A percentile compares a stretch with the other conserved stretches of the same genome.
Conservation (phyloP, 352 stramenopile genomes). For the Globisporangium cystogenes region DNA sequence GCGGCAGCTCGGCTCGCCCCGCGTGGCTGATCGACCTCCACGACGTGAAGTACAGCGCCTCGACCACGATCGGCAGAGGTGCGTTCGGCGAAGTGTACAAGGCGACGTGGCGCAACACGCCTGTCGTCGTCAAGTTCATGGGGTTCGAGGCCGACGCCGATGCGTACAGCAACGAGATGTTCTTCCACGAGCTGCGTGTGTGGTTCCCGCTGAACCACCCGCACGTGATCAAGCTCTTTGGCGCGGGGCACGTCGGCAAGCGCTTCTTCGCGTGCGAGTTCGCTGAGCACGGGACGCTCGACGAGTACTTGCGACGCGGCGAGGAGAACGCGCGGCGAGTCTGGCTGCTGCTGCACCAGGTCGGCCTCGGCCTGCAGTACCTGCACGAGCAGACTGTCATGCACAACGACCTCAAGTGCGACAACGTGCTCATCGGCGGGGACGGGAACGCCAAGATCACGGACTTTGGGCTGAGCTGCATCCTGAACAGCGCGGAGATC, state of each 20-base stretch:
- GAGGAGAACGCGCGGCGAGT: too few relatives aligned
- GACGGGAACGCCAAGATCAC: constrained; percentile 8
- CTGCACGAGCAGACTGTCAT: too few relatives aligned
- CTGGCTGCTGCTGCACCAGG: too few relatives aligned
- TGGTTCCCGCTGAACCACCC: too few relatives aligned
- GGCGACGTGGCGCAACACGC: background rate
- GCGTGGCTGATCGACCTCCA: constrained; percentile 1
- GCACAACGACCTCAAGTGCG: constrained; percentile 12
- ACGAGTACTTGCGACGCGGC: too few relatives aligned
- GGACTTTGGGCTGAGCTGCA: constrained; percentile 11
- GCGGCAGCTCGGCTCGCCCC: too few relatives aligned
- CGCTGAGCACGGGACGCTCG: too few relatives aligned
- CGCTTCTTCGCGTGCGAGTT: constrained; percentile 9
- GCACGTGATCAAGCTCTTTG: constrained; percentile 7
- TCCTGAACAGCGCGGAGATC: too few relatives aligned
- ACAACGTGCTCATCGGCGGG: constrained; percentile 8
- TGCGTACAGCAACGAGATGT: background rate
- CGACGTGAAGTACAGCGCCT: background rate
- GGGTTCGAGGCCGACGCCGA: background rate
- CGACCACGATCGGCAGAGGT: background rate
- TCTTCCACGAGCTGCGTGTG: background rate
- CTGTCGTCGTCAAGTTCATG: constrained; percentile 15
- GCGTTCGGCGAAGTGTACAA: constrained; percentile 3
- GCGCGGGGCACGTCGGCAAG: constrained; percentile 2
- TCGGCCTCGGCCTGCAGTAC: too few relatives aligned